phyloP scores from a whole-genome alignment of 1,139 yeast species.

The Trichomonascaceae sp. region DNA sequence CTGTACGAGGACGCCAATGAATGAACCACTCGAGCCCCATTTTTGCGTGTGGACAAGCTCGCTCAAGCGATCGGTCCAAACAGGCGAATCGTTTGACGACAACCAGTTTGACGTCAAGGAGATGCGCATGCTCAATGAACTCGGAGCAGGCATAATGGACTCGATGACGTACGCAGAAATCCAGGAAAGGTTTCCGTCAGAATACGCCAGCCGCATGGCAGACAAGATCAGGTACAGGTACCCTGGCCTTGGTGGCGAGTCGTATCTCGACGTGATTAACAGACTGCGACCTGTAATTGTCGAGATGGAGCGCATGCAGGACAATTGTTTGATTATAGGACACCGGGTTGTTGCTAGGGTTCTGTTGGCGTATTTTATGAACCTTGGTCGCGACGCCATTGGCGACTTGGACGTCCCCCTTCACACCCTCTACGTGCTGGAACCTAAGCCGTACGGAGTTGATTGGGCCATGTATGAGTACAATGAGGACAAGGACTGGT shows the following conservation, averaged over 20 bases:
- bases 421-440: constrained; percentile 79
- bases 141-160: constrained; percentile 86
- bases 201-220: constrained; percentile 59
- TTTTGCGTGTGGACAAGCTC: constrained; percentile 92
- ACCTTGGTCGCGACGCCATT: constrained; percentile 67
- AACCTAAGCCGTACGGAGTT: constrained; percentile 90
- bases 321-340: constrained; percentile 68
- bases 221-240: constrained; percentile 76
- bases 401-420: constrained; percentile 88
- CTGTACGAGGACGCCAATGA: constrained; percentile 26
- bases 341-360: constrained; percentile 89
- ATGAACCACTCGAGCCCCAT: constrained; percentile 43
- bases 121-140: constrained; percentile 85
- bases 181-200: constrained; percentile 55
- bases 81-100: constrained; percentile 63
- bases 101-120: constrained; percentile 63
- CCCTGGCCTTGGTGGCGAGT: constrained; percentile 97
- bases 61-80: constrained; percentile 65
- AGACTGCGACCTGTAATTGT: constrained; percentile 81
- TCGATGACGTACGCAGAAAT: constrained; percentile 86
- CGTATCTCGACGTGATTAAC: constrained; percentile 84
- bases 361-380: constrained; percentile 76
- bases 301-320: constrained; percentile 84
- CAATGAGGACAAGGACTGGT: constrained; percentile 68
- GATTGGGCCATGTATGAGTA: constrained; percentile 84